phyloP scores from a whole-genome alignment of 441 rosid genomes.

The Pelargonium cotyledonis region DNA sequence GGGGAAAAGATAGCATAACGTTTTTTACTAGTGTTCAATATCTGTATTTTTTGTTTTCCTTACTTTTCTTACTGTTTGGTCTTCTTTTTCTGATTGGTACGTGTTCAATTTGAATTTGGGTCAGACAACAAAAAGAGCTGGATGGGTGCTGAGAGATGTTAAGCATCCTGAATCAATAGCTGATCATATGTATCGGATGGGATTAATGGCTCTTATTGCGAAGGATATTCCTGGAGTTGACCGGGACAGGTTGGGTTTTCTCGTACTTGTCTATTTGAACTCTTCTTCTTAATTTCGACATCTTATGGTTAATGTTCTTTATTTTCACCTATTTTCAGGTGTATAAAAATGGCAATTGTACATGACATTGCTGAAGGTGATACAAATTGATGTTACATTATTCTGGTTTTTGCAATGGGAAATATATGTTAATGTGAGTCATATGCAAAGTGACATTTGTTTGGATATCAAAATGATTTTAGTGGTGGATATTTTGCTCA shows the following conservation, averaged over 20 bases:
- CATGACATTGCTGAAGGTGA: conserved; percentile 95
- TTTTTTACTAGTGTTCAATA: neutral
- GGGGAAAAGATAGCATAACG: too few species aligned
- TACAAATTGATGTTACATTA: neutral
- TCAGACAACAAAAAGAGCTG: conserved; percentile 74
- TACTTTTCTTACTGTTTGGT: neutral
- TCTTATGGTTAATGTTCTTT: neutral
- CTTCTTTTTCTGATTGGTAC: neutral
- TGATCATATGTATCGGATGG: conserved; percentile 94
- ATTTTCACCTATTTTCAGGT: conserved; percentile 41
- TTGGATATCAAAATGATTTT: neutral
- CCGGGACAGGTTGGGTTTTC: conserved; percentile 59
- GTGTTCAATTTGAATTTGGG: conserved; percentile 5
- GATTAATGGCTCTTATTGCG: conserved; percentile 74
- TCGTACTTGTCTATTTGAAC: neutral
- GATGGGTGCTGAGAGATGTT: conserved; percentile 70
- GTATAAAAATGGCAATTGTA: conserved; percentile 86
- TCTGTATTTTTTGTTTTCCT: neutral
- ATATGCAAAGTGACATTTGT: neutral
- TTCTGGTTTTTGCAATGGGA: neutral
- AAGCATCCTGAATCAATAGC: conserved; percentile 72
- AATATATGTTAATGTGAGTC: neutral
- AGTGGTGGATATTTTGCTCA: neutral
- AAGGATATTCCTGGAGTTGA: conserved; percentile 73
- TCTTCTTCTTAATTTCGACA: neutral